A percentile compares a stretch with the other conserved stretches of the same genome.
phyloP scores from a whole-genome alignment of 805 yeast species.

The Candida ipomoeae region DNA sequence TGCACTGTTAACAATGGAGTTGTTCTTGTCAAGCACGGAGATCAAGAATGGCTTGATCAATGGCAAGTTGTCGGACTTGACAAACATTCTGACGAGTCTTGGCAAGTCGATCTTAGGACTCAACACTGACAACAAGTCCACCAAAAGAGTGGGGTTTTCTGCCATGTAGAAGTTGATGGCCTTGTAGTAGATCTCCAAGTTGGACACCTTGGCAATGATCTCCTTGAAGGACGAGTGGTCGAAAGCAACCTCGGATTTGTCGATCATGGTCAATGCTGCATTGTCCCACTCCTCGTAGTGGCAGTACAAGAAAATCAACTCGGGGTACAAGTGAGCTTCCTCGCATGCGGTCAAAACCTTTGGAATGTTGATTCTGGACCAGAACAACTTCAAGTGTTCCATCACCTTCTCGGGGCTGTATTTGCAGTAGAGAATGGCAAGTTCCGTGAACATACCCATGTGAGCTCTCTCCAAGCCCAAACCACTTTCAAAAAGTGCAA shows the following conservation, averaged over 20 bases:
- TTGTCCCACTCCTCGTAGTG: conserved; percentile 99
- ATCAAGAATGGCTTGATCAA: conserved; percentile 92
- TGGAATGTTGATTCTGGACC: conserved; percentile 98
- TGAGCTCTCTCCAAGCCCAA: conserved; percentile 96
- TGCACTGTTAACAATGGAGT: conserved; percentile 87
- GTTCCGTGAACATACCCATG: conserved; percentile 99
- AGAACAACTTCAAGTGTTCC: conserved; percentile 95
- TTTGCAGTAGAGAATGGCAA: conserved; percentile 86
- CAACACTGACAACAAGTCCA: conserved; percentile 78
- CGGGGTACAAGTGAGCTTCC: conserved; percentile 92
- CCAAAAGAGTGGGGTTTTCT: conserved; percentile 86
- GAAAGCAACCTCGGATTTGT: conserved; percentile 85
- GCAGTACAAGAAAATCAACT: conserved; percentile 90
- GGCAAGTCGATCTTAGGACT: conserved; percentile 90
- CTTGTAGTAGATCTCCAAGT: conserved; percentile 93
- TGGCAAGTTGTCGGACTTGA: conserved; percentile 93
- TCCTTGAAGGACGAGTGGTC: conserved; percentile 95
- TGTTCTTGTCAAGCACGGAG: conserved; percentile 85
- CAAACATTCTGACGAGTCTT: conserved; percentile 91
- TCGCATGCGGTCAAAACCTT: conserved; percentile 94
- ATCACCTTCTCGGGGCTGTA: conserved; percentile 85
- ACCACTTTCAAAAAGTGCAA: conserved; percentile 91
- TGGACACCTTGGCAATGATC: conserved; percentile 88
- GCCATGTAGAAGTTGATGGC: conserved; percentile 92
- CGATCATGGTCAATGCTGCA: conserved; percentile 95